Evolutionary conservation across 2,329 filamentous ascomycete species (phyloP), one percentile per base, ranked within the genome.

Genomic region (Xylariales sp.): DNA sequence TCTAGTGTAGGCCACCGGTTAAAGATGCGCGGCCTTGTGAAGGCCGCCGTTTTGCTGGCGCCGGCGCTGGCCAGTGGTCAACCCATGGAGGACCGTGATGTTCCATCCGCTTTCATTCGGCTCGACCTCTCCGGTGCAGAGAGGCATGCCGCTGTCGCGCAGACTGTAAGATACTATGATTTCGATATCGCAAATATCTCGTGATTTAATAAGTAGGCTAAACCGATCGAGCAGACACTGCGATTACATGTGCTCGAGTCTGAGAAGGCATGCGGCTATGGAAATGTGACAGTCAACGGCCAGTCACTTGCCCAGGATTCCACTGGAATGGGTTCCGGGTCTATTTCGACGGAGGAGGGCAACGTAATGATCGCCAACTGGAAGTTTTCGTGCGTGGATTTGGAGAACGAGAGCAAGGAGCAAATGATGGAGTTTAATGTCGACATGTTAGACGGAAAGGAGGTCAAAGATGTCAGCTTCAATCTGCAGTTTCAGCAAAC

Each of bases 221-320:
- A n/a, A n/a, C n/a, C n/a, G n/a, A n/a, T n/a, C n/a, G n/a, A n/a
- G 5, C 16, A 56, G 52, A 43, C 56, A 29, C 56, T 76, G 33
- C 60, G 60, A 31, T 50, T 76, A 32, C 62, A 72, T 43, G 55
- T 76, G 25, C 52, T 65, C 21, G 63, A 69, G 40, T 67, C 70
- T 8, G 55, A 57, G 8, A 52, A 61, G n/a, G 57, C 65, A 18
- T 76, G 73, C 47, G 70, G 65, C 3, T 59, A 57, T 48, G 65
- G 62, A 44, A 70, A 69, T 45, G 57, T 74, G 40, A 66, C 62
- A 14, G 50, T 77, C 41, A 67, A 74, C 50, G 67, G 64, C 41
- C 62, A 69, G 40, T 27, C 52, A 5, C 56, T 76, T 5, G 44
- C 55, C 13, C 64, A 67, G 41, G 57, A 62, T 29, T 60, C 52